Evolutionary conservation across 2,329 filamentous ascomycete genomes (phyloP), one percentile per base, ranked within the genome.

Genomic region (Nothomitra cinnamomea): DNA sequence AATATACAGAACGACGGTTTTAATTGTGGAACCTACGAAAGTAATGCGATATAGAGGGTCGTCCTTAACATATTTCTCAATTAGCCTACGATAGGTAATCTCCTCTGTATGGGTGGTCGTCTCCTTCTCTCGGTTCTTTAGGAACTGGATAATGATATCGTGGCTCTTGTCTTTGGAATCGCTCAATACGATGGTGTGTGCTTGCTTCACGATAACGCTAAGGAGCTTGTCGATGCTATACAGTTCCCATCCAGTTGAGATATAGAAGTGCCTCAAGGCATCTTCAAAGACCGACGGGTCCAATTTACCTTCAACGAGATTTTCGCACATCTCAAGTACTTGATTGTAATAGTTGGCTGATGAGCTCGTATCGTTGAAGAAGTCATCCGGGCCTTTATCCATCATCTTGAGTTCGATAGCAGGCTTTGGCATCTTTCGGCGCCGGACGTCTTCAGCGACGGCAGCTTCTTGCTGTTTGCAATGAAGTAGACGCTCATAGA

Each of bases 181-280:
- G 2, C 79, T 79, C 61, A 82, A 88, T 63, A 89, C 85, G 65
- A 94, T 88, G n/a, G 78, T 78, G 17, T 88, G 75, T 22, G 85
- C 87, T 55, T 89, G 83, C 55, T 88, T 84, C 55, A 84, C 83
- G 40, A 95, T 78, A 1, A 83, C 83, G 63, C 81, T 82, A 53
- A 96, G 78, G 28, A 95, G 79, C 64, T 94, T 89, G 63, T 94
- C 87, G 58, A 96, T 82, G 3, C 87, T 89, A 70, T 96, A 98
- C 40, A 96, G 70, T 62, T 88, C 87, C 84, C 90, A 98, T 5
- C 92, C 92, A 59, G 81, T 85, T 63, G 84, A 82, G 55, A 96
- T 75, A 65, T 95, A 98, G 69, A 87, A 95, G 59, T 89, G 85
- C 22, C 92, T 84, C 54, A 98, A 74, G 4, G 88, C 84, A 62